A percentile compares a stretch with the other conserved stretches of the same genome.
phyloP scores from a whole-genome alignment of 192 early-diverging fungal species.

The Backusella australiensis region DNA sequence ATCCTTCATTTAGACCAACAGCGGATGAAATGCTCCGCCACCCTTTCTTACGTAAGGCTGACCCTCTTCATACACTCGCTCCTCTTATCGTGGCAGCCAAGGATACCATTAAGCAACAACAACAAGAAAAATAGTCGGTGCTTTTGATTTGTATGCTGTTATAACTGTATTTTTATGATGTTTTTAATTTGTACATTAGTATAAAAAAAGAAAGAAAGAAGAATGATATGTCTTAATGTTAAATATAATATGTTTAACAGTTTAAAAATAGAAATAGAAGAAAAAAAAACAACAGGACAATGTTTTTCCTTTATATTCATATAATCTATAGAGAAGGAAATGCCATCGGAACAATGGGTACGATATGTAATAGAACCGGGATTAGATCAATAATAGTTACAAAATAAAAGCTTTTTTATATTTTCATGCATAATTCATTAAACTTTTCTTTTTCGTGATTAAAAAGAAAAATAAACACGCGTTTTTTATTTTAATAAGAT shows the following conservation, averaged over 20 bases:
- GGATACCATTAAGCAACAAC: slow-evolving; percentile 6
- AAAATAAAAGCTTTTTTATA: background rate
- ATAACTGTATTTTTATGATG: background rate
- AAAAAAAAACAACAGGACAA: background rate
- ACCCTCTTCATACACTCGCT: slow-evolving; percentile 74
- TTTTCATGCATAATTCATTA: background rate
- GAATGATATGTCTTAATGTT: background rate
- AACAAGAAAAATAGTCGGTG: background rate
- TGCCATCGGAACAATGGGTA: too few relatives aligned
- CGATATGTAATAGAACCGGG: background rate
- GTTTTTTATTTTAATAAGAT: background rate
- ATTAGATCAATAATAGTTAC: background rate
- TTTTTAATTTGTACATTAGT: background rate
- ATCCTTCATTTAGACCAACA: slow-evolving; percentile 75
- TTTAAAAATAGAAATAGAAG: background rate
- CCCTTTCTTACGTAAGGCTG: slow-evolving; percentile 82
- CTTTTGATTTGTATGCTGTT: background rate
- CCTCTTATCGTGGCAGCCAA: slow-evolving; percentile 62
- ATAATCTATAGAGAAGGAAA: background rate
- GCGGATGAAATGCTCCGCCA: slow-evolving; percentile 81
- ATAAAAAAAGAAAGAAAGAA: background rate
- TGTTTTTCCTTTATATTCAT: background rate
- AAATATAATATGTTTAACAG: background rate
- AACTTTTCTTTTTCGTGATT: background rate
- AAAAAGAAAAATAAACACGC: background rate